A percentile compares a stretch with the other conserved stretches of the same genome.
These are phyloP conservation scores for Acacia confusa DNA, from an alignment of 306 rosid genomes.

Conservation along the genomic window DNA sequence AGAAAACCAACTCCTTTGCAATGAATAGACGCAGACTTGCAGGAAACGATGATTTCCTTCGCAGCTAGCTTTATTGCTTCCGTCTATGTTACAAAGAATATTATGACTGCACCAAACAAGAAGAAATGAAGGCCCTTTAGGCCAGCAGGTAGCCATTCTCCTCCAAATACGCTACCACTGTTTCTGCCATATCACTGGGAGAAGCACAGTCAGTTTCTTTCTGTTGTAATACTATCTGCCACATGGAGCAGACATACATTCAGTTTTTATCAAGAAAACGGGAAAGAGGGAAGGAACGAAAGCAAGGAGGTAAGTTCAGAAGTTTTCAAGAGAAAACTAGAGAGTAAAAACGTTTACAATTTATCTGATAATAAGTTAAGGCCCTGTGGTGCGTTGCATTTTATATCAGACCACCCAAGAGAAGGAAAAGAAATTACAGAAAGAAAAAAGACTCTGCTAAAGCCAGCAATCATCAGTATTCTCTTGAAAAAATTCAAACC, in stretches of 20 bases:
- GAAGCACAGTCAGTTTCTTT: slow-evolving; percentile 47
- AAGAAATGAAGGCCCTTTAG: slow-evolving; percentile 41
- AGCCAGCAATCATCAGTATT: slow-evolving; percentile 20
- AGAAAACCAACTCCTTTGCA: slow-evolving; percentile 28
- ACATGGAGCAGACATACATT: slow-evolving; percentile 17
- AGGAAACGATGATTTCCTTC: slow-evolving; percentile 81
- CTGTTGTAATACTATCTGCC: slow-evolving; percentile 78
- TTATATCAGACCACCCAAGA: slow-evolving; percentile 10
- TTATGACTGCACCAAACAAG: slow-evolving; percentile 11
- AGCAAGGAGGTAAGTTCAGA: not conserved
- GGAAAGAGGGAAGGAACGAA: not conserved
- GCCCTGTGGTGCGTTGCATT: slow-evolving; percentile 8
- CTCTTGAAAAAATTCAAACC: not conserved
- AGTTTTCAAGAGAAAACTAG: slow-evolving; percentile 8
- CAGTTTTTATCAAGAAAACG: slow-evolving; percentile 8
- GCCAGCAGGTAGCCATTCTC: slow-evolving; percentile 70
- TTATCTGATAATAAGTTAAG: not conserved
- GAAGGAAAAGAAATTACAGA: slow-evolving; percentile 3
- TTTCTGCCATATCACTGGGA: slow-evolving; percentile 63
- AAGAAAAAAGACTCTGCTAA: not conserved
- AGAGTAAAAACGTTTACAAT: not conserved
- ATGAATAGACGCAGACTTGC: slow-evolving; percentile 31
- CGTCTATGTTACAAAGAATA: slow-evolving; percentile 22
- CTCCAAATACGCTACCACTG: slow-evolving; percentile 71
- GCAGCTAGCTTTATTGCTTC: slow-evolving; percentile 33